These are phyloP conservation scores for Phyllosticta capitalensis DNA, from an alignment of 2,329 filamentous ascomycete species.

Conservation along the genomic window DNA sequence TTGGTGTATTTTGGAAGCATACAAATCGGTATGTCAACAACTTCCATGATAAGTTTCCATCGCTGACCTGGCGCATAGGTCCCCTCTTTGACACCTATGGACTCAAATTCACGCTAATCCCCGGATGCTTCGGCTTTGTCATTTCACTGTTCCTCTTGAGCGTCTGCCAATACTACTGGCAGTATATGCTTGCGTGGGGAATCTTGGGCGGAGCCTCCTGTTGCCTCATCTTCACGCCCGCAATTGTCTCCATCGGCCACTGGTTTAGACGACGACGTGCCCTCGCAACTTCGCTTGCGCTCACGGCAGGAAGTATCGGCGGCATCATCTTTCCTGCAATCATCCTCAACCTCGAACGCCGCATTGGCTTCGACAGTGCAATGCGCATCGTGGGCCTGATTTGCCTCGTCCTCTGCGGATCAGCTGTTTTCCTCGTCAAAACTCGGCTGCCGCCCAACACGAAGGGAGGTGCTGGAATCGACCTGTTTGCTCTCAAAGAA, in stretches of 20 bases:
- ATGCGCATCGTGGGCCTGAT: slow-evolving; percentile 32
- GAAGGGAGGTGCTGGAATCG: not conserved
- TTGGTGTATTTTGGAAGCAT: slow-evolving; percentile 28
- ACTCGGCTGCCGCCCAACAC: slow-evolving; percentile 13
- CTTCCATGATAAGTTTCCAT: not conserved
- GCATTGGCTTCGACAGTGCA: slow-evolving; percentile 29
- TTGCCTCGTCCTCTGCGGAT: slow-evolving; percentile 23
- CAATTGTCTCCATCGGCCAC: slow-evolving; percentile 27
- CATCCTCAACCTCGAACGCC: slow-evolving; percentile 22
- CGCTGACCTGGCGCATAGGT: slow-evolving; percentile 14
- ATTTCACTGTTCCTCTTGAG: slow-evolving; percentile 23
- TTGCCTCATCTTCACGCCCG: slow-evolving; percentile 30
- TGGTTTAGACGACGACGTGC: slow-evolving; percentile 31
- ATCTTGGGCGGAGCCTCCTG: slow-evolving; percentile 31
- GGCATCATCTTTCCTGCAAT: slow-evolving; percentile 29
- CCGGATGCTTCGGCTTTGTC: slow-evolving; percentile 22
- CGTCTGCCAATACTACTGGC: slow-evolving; percentile 29
- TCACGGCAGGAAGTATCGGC: slow-evolving; percentile 27
- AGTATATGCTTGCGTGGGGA: slow-evolving; percentile 32
- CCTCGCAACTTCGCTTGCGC: slow-evolving; percentile 30
- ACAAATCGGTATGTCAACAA: slow-evolving; percentile 19
- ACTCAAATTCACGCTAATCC: slow-evolving; percentile 21
- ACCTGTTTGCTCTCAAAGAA: slow-evolving; percentile 4
- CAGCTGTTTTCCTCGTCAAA: slow-evolving; percentile 26
- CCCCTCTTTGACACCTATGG: slow-evolving; percentile 31